Evolutionary conservation across 2,329 filamentous ascomycete genomes (phyloP).

Genomic region (Sarocladium oryzae): DNA sequence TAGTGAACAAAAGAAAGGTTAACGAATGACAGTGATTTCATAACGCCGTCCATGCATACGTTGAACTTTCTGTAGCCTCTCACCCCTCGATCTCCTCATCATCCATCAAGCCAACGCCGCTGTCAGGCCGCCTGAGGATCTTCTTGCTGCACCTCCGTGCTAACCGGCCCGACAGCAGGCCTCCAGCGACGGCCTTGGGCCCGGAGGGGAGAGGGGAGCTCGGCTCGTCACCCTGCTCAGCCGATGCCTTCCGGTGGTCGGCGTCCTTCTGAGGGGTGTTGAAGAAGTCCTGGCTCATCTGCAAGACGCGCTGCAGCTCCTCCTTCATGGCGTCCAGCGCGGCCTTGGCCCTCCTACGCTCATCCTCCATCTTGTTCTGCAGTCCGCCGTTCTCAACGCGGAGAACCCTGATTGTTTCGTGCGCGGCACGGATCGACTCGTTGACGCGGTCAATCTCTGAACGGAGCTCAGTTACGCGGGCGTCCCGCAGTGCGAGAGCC

Average conservation of each 20-base stretch:
- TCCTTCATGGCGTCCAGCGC: conserved; percentile 44
- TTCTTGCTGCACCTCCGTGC: conserved; percentile 29
- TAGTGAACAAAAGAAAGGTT: background rate
- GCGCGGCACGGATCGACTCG: conserved; percentile 37
- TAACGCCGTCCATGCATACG: background rate
- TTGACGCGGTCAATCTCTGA: conserved; percentile 42
- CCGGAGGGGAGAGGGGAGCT: background rate
- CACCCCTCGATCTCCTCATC: conserved; percentile 40
- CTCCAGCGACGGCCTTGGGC: conserved; percentile 10
- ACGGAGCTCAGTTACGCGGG: conserved; percentile 41
- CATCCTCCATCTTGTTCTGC: conserved; percentile 27
- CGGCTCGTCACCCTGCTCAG: conserved; percentile 8
- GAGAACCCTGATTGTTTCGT: conserved; percentile 38
- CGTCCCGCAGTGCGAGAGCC: conserved; percentile 44
- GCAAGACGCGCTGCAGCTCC: conserved; percentile 42
- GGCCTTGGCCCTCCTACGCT: conserved; percentile 31
- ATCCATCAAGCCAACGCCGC: conserved; percentile 48
- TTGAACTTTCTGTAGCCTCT: background rate
- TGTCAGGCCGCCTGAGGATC: conserved; percentile 42
- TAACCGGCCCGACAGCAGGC: conserved; percentile 21
- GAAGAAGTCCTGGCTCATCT: conserved; percentile 40
- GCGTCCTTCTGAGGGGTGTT: conserved; percentile 21
- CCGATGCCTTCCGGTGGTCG: background rate
- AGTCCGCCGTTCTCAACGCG: conserved; percentile 40
- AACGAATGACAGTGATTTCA: background rate